phyloP scores from a whole-genome alignment of 495 filamentous ascomycete genomes.

The Penicillium samsonianum region DNA sequence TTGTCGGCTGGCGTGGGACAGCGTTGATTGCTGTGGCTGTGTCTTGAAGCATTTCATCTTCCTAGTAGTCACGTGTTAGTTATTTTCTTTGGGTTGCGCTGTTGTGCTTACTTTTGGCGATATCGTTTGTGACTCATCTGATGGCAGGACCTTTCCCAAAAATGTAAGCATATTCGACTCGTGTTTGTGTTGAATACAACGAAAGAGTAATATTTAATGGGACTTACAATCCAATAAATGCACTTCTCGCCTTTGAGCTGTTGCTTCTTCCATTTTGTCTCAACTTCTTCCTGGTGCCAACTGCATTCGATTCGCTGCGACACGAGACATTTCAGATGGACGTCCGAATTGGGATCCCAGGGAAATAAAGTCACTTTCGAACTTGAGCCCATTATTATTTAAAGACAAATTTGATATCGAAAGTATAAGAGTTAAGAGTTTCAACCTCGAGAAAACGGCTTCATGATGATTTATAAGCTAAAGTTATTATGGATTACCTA shows the following conservation, averaged over 20 bases:
- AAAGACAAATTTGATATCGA: background rate
- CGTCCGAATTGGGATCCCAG: constrained; percentile 24
- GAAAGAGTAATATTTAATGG: background rate
- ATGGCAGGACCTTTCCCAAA: constrained; percentile 9
- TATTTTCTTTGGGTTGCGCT: background rate
- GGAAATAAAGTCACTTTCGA: constrained; percentile 22
- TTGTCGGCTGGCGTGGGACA: constrained; percentile 18
- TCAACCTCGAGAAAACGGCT: background rate
- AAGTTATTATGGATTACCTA: background rate
- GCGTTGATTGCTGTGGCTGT: constrained; percentile 27
- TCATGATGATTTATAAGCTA: background rate
- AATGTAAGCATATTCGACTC: background rate
- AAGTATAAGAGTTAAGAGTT: background rate
- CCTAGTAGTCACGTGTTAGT: constrained; percentile 8
- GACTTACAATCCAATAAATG: constrained; percentile 35
- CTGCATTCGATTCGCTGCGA: constrained; percentile 27
- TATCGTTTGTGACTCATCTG: constrained; percentile 10
- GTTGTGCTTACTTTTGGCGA: background rate
- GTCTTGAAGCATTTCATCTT: constrained; percentile 18
- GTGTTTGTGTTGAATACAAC: background rate
- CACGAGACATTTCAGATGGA: constrained; percentile 19
- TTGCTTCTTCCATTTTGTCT: constrained; percentile 19
- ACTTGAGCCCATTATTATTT: constrained; percentile 30
- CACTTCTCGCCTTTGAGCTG: constrained; percentile 27
- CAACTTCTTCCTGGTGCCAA: constrained; percentile 28